A percentile compares a stretch with the other conserved stretches of the same genome.
These are phyloP conservation scores for Hansenula sp. DNA, from an alignment of 1,139 yeast genomes.

Conservation along the genomic window DNA sequence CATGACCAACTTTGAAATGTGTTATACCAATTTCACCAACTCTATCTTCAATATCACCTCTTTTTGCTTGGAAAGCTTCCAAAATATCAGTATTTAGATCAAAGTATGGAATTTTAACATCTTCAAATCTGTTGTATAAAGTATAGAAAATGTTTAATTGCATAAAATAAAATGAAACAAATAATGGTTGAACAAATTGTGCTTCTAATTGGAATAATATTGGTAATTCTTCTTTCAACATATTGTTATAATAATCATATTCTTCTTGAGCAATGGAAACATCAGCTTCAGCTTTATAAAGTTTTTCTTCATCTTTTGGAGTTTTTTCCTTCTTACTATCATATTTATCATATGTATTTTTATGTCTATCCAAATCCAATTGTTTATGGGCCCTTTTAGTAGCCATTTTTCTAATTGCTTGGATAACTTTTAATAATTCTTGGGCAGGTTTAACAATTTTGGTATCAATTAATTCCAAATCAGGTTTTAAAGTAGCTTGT, in stretches of 20 bases:
- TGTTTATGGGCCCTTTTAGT: constrained; percentile 94
- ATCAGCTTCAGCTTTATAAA: constrained; percentile 86
- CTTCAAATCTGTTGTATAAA: constrained; percentile 84
- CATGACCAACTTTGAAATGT: constrained; percentile 86
- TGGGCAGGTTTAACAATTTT: constrained; percentile 91
- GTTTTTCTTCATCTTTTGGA: constrained; percentile 83
- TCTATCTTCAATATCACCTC: constrained; percentile 87
- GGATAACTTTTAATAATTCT: constrained; percentile 78
- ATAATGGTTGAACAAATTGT: constrained; percentile 87
- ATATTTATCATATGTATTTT: constrained; percentile 60
- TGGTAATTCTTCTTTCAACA: constrained; percentile 89
- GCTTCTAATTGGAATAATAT: constrained; percentile 81
- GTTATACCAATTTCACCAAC: constrained; percentile 84
- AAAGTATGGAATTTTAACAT: constrained; percentile 94
- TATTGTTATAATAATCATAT: constrained; percentile 90
- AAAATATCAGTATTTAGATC: constrained; percentile 79
- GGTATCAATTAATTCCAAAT: constrained; percentile 85
- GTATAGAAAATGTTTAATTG: constrained; percentile 96
- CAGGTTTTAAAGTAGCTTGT: constrained; percentile 85
- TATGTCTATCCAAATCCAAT: constrained; percentile 86
- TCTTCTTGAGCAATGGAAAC: constrained; percentile 91
- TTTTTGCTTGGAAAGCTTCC: constrained; percentile 72
- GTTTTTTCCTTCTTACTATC: constrained; percentile 81
- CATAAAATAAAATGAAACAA: constrained; percentile 94
- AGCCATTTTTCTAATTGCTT: constrained; percentile 85